Percentiles rank a stretch among this genome's conserved stretches.
Conservation (phyloP, 257 asterid genomes). For the Leptodermis oblonga region DNA sequence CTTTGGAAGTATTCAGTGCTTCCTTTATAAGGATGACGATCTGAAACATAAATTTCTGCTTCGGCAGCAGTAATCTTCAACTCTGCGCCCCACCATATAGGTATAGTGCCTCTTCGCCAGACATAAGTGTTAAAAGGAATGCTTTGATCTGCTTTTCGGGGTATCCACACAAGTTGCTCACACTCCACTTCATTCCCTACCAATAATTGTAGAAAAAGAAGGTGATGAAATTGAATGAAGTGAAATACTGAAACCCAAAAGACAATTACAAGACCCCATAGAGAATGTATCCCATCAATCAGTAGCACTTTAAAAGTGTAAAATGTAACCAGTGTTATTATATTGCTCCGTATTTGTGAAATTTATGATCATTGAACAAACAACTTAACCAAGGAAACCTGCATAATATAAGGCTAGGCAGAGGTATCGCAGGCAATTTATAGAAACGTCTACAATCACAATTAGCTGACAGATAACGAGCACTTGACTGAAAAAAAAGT, state of each 20-base stretch:
- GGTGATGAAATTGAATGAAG: not conserved
- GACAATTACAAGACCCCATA: not conserved
- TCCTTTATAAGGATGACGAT: conserved; percentile 87
- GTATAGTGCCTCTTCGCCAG: conserved; percentile 99
- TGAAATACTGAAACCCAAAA: not conserved
- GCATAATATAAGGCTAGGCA: not conserved
- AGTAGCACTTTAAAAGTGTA: not conserved
- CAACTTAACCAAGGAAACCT: not conserved
- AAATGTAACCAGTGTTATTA: not conserved
- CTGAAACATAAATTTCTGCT: conserved; percentile 95
- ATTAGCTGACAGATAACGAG: not conserved
- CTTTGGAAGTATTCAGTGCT: conserved; percentile 88
- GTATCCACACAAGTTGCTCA: conserved; percentile 95
- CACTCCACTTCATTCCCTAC: conserved; percentile 99
- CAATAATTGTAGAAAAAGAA: conserved; percentile 20
- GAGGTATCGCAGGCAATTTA: not conserved
- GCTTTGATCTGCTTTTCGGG: conserved; percentile 68
- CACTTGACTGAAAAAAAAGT: not conserved
- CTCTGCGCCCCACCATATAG: conserved; percentile 99
- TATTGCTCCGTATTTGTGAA: not conserved
- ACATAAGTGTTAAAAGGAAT: conserved; percentile 86
- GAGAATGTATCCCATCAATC: not conserved
- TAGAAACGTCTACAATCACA: not conserved
- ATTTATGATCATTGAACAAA: not conserved
- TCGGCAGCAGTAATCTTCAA: conserved; percentile 95